A percentile compares a stretch with the other conserved stretches of the same genome.
Conservation (phyloP, 495 filamentous ascomycete genomes). For the Polyplosphaeria fusca region DNA sequence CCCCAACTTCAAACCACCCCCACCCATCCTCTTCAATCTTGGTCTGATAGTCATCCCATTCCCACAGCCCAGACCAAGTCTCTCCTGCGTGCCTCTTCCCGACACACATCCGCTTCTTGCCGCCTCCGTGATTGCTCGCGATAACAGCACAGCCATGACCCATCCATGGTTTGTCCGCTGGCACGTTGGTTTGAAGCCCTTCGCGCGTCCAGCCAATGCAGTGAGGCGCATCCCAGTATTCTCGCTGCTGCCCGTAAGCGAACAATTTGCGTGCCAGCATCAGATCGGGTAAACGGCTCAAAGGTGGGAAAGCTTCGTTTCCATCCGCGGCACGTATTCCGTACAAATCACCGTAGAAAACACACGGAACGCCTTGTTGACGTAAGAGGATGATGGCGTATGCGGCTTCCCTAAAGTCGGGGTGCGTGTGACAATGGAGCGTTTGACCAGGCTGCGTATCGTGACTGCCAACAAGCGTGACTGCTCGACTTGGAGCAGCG, state of each 20-base stretch:
- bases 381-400: constrained; percentile 59
- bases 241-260: constrained; percentile 61
- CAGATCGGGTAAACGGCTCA: constrained; percentile 54
- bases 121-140: neutral
- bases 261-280: constrained; percentile 63
- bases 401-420: constrained; percentile 35
- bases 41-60: neutral
- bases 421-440: constrained; percentile 31
- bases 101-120: neutral
- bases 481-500: constrained; percentile 55
- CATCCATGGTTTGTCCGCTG: neutral
- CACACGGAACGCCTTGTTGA: constrained; percentile 59
- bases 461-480: constrained; percentile 57
- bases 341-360: constrained; percentile 72
- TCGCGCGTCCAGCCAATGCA: constrained; percentile 68
- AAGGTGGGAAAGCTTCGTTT: neutral
- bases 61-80: neutral
- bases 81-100: neutral
- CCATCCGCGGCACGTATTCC: constrained; percentile 60
- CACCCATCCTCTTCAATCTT: neutral
- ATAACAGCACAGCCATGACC: neutral
- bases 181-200: constrained; percentile 36
- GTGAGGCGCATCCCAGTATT: constrained; percentile 61
- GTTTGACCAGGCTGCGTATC: constrained; percentile 52
- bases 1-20: neutral